These are phyloP conservation scores for Cyathus striatus DNA, from an alignment of 768 basidiomycete genomes.

Conservation along the genomic window DNA sequence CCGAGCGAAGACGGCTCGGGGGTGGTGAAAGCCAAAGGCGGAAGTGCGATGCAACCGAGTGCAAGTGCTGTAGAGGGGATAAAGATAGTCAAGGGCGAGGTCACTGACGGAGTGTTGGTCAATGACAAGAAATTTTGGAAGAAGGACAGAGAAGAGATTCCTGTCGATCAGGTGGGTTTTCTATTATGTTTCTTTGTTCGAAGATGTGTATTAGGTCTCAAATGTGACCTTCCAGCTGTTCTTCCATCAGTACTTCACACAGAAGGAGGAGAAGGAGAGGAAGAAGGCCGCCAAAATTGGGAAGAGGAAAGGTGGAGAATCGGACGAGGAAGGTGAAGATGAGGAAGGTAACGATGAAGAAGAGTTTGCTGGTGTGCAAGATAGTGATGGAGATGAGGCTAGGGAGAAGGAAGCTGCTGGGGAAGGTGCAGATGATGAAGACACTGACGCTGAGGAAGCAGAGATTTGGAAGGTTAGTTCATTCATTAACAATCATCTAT, in stretches of 20 bases:
- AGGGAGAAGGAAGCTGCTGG: slow-evolving; percentile 27
- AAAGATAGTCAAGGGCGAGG: slow-evolving; percentile 64
- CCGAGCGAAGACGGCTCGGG: slow-evolving; percentile 19
- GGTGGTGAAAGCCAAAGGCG: slow-evolving; percentile 56
- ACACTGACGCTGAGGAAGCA: slow-evolving; percentile 29
- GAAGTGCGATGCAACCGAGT: slow-evolving; percentile 94
- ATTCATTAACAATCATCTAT: neutral
- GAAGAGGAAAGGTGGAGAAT: slow-evolving; percentile 25
- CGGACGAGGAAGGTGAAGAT: slow-evolving; percentile 31
- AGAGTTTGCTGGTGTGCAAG: too few relatives aligned
- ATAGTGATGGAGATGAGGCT: slow-evolving; percentile 31
- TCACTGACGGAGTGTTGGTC: slow-evolving; percentile 42
- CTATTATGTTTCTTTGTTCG: neutral
- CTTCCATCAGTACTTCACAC: slow-evolving; percentile 86
- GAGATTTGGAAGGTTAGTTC: slow-evolving; percentile 84
- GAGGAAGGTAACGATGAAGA: slow-evolving; percentile 34
- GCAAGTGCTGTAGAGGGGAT: slow-evolving; percentile 67
- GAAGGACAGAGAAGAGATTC: slow-evolving; percentile 63
- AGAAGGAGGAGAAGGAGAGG: slow-evolving; percentile 55
- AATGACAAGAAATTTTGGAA: slow-evolving; percentile 77
- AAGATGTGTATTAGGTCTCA: neutral
- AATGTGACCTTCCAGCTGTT: slow-evolving; percentile 50
- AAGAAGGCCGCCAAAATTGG: slow-evolving; percentile 36
- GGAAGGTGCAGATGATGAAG: slow-evolving; percentile 38
- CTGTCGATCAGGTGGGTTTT: slow-evolving; percentile 73